Base-by-base conservation (phyloP, 1,284 basidiomycete species). In the Mixia osmundae region DNA sequence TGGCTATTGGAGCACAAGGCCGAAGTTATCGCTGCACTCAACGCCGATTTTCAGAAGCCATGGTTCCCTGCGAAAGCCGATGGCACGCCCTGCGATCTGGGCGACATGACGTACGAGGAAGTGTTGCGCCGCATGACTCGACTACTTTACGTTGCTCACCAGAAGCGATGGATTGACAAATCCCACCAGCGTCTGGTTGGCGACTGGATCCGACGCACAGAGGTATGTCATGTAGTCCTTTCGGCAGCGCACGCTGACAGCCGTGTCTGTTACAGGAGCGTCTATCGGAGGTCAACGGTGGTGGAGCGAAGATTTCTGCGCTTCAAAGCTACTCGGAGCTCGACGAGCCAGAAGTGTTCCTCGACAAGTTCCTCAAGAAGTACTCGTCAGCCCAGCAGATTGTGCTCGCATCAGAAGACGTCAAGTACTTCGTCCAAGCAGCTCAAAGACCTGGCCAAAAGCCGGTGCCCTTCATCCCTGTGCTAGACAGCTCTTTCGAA, bases 41-140 rank as follows among this genome's bases (percentile, higher is more conserved):
- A 97, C 67, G 72, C 66, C 51, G 80, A 95, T 61, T 95, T 94
- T 59, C 71, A 76, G 48, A 97, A 97, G 50, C 82, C 79, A 4
- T 87, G 82, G 85, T 95, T 94, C 53, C 78, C 76, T 15, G 73
- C 72, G 69, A 94, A 89, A 72, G 82, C 82, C 60, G 76, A 79
- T 55, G 83, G 72, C 4, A 66, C 61, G 8, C 70, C 79, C 47
- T 69, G 72, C 44, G 82, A 91, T 55, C 65, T 97, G 38, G 71
- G 73, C 19, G 80, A 91, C 51, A 94, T 97, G 89, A 95, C 89
- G 12, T 97, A 97, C 59, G 83, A 94, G 62, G 91, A 97, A 57
- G 76, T 80, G 33, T 76, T 77, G 5, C 65, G 82, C 44, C 72
- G 89, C 41, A 76, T 95, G 72, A 64, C 95, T 38, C 65, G 77